These are phyloP conservation scores for Lagerstroemia speciosa DNA, from an alignment of 345 rosid species.

Conservation along the genomic window DNA sequence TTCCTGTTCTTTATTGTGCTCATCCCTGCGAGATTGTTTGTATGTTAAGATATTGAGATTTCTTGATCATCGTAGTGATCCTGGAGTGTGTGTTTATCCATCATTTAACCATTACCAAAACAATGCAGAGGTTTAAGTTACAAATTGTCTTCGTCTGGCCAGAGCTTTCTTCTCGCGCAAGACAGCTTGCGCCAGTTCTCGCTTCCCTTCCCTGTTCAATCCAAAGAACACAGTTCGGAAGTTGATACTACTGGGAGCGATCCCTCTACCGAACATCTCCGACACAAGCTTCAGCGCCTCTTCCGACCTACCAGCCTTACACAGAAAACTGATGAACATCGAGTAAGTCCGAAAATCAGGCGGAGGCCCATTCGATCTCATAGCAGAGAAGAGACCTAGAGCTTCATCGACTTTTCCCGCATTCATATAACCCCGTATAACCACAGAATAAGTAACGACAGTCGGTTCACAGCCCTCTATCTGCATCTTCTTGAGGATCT, in stretches of 20 bases:
- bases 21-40: too few species aligned
- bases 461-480: slow-evolving; percentile 46
- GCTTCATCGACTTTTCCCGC: slow-evolving; percentile 42
- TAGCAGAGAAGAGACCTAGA: slow-evolving; percentile 36
- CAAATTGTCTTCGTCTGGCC: slow-evolving; percentile 31
- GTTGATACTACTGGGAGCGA: slow-evolving; percentile 57
- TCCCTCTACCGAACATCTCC: slow-evolving; percentile 49
- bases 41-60: too few species aligned
- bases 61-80: too few species aligned
- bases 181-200: slow-evolving; percentile 44
- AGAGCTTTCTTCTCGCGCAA: slow-evolving; percentile 43
- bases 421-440: slow-evolving; percentile 60
- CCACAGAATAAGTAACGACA: slow-evolving; percentile 58
- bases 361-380: slow-evolving; percentile 37
- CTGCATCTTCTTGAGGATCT: slow-evolving; percentile 39
- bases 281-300: slow-evolving; percentile 50
- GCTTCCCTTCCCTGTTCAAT: slow-evolving; percentile 69
- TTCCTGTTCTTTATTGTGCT: too few species aligned
- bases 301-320: slow-evolving; percentile 51
- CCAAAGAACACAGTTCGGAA: slow-evolving; percentile 56
- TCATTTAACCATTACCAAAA: too few species aligned
- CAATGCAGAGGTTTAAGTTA: slow-evolving; percentile 12
- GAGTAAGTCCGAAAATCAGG: slow-evolving; percentile 78
- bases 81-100: too few species aligned
- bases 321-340: slow-evolving; percentile 51